These are phyloP conservation scores for Xylaria sp. DNA, from an alignment of 2,329 filamentous ascomycete species.

Conservation along the genomic window DNA sequence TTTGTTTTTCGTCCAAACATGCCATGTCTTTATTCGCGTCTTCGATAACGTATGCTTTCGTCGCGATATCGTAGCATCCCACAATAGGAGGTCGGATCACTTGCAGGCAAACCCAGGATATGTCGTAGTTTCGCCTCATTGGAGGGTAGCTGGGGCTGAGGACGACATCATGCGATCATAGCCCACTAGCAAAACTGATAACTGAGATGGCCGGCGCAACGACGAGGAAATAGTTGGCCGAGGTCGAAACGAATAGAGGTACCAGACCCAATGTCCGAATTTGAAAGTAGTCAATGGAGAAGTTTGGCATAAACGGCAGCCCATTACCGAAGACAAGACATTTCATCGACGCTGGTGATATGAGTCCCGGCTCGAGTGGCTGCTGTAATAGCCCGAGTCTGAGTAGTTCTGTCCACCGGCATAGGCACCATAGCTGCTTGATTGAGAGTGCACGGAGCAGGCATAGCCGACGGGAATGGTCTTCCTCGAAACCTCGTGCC, in stretches of 20 bases:
- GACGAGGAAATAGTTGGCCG: conserved; percentile 48
- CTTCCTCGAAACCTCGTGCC: conserved; percentile 77
- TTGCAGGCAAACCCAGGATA: conserved; percentile 32
- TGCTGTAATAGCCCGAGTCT: conserved; percentile 66
- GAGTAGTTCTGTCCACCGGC: conserved; percentile 59
- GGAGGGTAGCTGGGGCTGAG: conserved; percentile 51
- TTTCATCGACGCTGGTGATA: conserved; percentile 61
- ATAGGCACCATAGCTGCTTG: conserved; percentile 53
- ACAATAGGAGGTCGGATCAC: conserved; percentile 5
- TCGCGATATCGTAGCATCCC: conserved; percentile 41
- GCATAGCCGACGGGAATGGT: conserved; percentile 86
- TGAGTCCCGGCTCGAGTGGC: conserved; percentile 58
- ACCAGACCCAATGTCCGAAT: conserved; percentile 59
- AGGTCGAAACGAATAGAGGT: conserved; percentile 60
- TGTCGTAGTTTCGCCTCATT: conserved; percentile 29
- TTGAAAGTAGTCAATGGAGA: conserved; percentile 57
- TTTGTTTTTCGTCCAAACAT: conserved; percentile 27
- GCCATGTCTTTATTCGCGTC: conserved; percentile 41
- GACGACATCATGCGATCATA: conserved; percentile 56
- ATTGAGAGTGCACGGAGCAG: conserved; percentile 67
- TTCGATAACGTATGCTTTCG: conserved; percentile 44
- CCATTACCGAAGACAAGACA: conserved; percentile 63
- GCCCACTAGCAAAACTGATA: conserved; percentile 61
- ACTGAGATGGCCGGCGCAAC: conserved; percentile 58
- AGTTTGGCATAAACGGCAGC: conserved; percentile 56